Evolutionary conservation across 225 moss, liverwort and hornwort genomes (phyloP), one percentile per base, ranked within the genome.

Genomic region (Bryum argenteum): DNA sequence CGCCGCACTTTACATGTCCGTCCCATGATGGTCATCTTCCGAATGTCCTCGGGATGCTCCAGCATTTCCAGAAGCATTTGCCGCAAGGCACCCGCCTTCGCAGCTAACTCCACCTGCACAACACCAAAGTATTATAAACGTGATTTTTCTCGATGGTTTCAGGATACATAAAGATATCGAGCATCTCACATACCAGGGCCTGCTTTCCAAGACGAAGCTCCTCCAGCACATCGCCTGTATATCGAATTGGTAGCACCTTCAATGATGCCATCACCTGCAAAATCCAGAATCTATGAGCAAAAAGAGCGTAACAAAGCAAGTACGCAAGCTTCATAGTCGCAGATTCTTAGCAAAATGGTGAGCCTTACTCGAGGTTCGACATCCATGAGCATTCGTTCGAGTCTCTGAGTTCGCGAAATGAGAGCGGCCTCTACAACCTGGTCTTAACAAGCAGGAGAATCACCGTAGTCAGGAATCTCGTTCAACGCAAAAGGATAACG

Each of bases 341-440:
- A 73, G 57, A 56, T 8, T 58, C 58, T 10, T 13, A 45, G 67
- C 47, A 19, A 22, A 55, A 54, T 9, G 17, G 54, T 54, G 69
- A 72, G 43, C 18, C 84, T 86, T 85, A 98, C 98, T 75, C 83
- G 88, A 80, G 98, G 98, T 81, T 98, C 94, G 12, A 98, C 87
- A 61, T 91, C 88, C 92, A 92, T 91, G 66, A 98, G 91, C 66
- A 86, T 83, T 82, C 71, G 75, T 81, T 98, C 98, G 17, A 98
- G 80, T 80, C 94, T 88, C 80, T 86, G 94, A 20, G 94, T 94
- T 65, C 91, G 89, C 21, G 98, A 91, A 58, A 94, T 73, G 10
- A 98, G 78, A 71, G 98, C 98, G 39, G 98, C 89, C 63, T 98
- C 98, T 63, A 98, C 87, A 71, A 98, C 97, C 96, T 96, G 82